These are phyloP conservation scores for Podospora anserina DNA, from an alignment of 495 filamentous ascomycete genomes.

Conservation along the genomic window DNA sequence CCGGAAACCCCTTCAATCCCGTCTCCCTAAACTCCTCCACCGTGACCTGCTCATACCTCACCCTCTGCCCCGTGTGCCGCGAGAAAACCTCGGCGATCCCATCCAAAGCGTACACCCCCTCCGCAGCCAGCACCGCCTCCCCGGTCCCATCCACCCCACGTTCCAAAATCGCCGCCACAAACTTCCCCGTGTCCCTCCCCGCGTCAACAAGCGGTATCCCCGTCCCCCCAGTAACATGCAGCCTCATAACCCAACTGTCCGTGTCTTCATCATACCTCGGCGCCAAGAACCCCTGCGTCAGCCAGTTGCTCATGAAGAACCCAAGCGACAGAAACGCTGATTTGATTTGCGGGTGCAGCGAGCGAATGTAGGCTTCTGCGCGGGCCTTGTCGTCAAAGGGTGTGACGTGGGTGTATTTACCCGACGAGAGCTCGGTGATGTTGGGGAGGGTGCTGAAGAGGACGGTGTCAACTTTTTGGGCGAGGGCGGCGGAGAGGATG, in stretches of 20 bases:
- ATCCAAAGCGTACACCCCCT: conserved; percentile 34
- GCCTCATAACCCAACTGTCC: background rate
- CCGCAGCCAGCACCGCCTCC: conserved; percentile 43
- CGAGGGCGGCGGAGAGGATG: conserved; percentile 47
- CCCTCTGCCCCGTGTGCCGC: conserved; percentile 45
- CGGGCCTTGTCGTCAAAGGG: conserved; percentile 45
- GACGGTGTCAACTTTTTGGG: conserved; percentile 43
- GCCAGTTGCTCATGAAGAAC: conserved; percentile 45
- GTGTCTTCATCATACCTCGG: background rate
- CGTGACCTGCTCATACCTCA: conserved; percentile 45
- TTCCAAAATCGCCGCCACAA: conserved; percentile 50
- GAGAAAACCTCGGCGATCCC: conserved; percentile 39
- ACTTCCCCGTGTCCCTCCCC: conserved; percentile 50
- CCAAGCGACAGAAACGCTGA: conserved; percentile 46
- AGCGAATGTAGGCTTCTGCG: conserved; percentile 49
- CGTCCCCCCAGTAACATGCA: background rate
- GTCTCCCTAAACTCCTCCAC: conserved; percentile 39
- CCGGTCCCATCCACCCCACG: conserved; percentile 22
- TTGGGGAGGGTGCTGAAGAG: conserved; percentile 51
- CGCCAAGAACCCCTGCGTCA: background rate
- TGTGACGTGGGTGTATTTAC: conserved; percentile 36
- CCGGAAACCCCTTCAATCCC: conserved; percentile 34
- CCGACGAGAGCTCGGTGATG: conserved; percentile 34
- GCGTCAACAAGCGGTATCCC: conserved; percentile 45
- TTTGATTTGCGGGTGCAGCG: conserved; percentile 31